Conservation (phyloP, 345 rosid genomes). For the Corymbia maculata region DNA sequence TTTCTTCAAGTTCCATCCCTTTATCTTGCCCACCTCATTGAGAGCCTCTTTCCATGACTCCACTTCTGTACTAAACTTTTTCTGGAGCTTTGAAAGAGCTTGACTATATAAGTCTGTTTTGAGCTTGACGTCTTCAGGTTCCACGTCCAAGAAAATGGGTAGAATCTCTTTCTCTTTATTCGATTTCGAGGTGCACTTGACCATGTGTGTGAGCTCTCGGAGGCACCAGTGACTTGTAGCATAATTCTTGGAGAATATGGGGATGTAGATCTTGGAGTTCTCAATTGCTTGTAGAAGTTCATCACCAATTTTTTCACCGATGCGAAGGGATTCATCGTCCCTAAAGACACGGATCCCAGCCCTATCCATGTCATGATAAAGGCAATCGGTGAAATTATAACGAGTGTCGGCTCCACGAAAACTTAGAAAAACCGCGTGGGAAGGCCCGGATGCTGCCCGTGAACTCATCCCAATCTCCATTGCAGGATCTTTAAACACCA, state of each 20-base stretch:
- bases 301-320: neutral
- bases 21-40: neutral
- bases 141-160: neutral
- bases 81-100: neutral
- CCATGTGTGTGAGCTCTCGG: neutral
- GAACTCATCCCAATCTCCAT: neutral
- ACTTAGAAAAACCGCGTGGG: neutral
- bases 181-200: neutral
- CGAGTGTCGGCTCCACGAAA: neutral
- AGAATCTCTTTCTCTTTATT: neutral
- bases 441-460: neutral
- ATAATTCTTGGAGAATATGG: neutral
- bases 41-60: neutral
- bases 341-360: neutral
- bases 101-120: neutral
- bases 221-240: neutral
- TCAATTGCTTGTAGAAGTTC: neutral
- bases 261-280: neutral
- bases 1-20: neutral
- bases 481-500: neutral
- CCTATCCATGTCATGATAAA: neutral
- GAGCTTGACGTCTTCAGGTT: neutral
- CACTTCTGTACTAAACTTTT: neutral
- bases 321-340: neutral
- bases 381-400: neutral